Base-by-base conservation (phyloP, 352 stramenopile species). In the Pilasporangium apinafurcum region DNA sequence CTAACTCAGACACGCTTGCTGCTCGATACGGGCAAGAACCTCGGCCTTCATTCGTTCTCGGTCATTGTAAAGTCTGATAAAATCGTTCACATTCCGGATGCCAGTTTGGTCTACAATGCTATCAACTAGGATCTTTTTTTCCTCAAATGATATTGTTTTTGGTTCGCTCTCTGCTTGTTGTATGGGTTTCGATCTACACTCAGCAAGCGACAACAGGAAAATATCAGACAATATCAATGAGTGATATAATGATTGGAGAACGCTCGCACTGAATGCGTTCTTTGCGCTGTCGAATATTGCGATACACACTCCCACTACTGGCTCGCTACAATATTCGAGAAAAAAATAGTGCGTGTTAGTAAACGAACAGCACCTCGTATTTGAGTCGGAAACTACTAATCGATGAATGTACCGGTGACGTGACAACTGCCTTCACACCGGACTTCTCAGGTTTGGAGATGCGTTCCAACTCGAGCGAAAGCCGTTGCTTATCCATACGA, bases 71-170 rank as follows among this genome's bases (percentile, higher is more conserved):
- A 64, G 56, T 16, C 58, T 35, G 39, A 86, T 81, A 48, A 86
- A 84, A 18, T 83, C 70, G 22, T 65, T 58, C n/a, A 86, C 33
- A n/a, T 70, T 77, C 26, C 59, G 44, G 9, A 77, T 59, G 22
- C 50, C 59, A 27, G 65, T 79, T 27, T 82, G 65, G 33, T 72
- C 37, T 13, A 81, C 54, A 39, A 86, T 64, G 16, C 59, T 56
- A 37, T 86, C 70, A n/a, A 86, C 57, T 4, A 80, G 40, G n/a
- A 50, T 30, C 45, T 81, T 82, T 36, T 86, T 86, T 37, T 86
- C 68, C 56, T 86, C 68, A 21, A 86, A 84, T 16, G 74, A 82
- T 26, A 84, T 56, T 3, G 74, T 58, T 21, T 82, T 82, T 40
- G 83, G 69, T 48, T n/a, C n/a, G n/a, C n/a, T n/a, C n/a, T n/a